phyloP scores from a whole-genome alignment of 305 asterid genomes.

The Nicotiana rustica region DNA sequence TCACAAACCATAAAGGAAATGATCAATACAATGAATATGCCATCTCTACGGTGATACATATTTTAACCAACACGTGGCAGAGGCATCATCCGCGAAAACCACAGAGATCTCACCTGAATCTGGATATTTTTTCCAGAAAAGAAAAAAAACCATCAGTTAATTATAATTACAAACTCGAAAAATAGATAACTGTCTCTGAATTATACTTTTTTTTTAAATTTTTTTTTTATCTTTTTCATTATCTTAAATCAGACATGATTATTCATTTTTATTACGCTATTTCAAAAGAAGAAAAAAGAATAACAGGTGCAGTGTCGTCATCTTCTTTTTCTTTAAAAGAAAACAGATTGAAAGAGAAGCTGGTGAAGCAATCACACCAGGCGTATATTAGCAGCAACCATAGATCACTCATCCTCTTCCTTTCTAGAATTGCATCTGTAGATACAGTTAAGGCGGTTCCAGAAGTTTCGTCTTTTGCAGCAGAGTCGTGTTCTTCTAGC shows the following conservation, averaged over 20 bases:
- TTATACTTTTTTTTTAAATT: background rate
- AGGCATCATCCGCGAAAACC: background rate
- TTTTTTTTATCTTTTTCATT: no score
- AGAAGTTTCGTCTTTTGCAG: constrained; percentile 27
- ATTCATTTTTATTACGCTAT: background rate
- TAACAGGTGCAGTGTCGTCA: constrained; percentile 2
- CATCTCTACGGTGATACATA: no score
- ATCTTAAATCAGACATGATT: background rate
- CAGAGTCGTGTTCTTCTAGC: background rate
- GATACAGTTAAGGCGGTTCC: background rate
- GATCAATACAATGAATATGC: no score
- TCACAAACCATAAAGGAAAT: no score
- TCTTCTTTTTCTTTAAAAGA: background rate
- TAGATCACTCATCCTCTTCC: background rate
- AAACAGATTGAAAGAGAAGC: background rate
- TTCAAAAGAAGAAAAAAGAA: no score
- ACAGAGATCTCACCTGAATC: background rate
- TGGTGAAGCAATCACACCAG: background rate
- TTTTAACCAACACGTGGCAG: background rate
- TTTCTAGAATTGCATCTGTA: background rate
- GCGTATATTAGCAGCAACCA: constrained; percentile 23
- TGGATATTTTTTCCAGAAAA: background rate
- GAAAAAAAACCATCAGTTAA: background rate
- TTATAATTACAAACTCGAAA: background rate
- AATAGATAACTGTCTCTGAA: no score